These are phyloP conservation scores for Pyrrhoderma lamaoense DNA, from an alignment of 1,284 basidiomycete species.

Conservation along the genomic window DNA sequence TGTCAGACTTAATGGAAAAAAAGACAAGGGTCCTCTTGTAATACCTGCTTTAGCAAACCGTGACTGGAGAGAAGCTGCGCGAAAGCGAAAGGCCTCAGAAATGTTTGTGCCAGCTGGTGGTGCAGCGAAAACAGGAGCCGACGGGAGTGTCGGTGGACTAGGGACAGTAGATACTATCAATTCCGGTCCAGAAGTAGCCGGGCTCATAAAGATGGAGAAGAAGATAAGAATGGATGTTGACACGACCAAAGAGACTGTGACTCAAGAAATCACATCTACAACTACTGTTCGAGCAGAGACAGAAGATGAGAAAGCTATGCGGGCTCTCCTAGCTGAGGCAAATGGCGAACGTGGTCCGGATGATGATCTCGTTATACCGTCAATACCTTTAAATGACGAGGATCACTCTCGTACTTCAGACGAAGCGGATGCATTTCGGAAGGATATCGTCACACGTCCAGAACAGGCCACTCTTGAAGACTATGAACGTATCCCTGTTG, in stretches of 20 bases:
- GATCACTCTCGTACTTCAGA: constrained; percentile 35
- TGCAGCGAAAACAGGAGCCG: constrained; percentile 54
- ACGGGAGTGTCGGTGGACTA: constrained; percentile 74
- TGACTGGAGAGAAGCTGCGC: constrained; percentile 79
- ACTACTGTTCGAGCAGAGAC: constrained; percentile 36
- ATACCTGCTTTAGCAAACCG: constrained; percentile 79
- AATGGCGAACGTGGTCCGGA: constrained; percentile 34
- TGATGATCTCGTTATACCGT: constrained; percentile 35
- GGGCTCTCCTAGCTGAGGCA: constrained; percentile 57
- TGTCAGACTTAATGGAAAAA: constrained; percentile 38
- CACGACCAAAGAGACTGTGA: constrained; percentile 10
- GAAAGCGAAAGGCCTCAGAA: constrained; percentile 40
- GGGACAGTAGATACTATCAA: constrained; percentile 66
- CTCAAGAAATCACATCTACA: constrained; percentile 22
- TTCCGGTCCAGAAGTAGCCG: constrained; percentile 55
- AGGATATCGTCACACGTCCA: constrained; percentile 75
- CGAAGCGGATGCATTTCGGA: constrained; percentile 74
- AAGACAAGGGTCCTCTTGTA: constrained; percentile 60
- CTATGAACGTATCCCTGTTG: constrained; percentile 86
- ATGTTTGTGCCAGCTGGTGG: constrained; percentile 65
- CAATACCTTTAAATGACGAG: constrained; percentile 42
- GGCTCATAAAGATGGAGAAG: constrained; percentile 44
- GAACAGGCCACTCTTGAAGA: constrained; percentile 75
- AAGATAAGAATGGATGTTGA: constrained; percentile 23
- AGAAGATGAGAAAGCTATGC: constrained; percentile 68